Percentiles rank a stretch among this genome's conserved stretches.
phyloP scores from a whole-genome alignment of 805 yeast genomes.

The Saccharomycopsis malanga region DNA sequence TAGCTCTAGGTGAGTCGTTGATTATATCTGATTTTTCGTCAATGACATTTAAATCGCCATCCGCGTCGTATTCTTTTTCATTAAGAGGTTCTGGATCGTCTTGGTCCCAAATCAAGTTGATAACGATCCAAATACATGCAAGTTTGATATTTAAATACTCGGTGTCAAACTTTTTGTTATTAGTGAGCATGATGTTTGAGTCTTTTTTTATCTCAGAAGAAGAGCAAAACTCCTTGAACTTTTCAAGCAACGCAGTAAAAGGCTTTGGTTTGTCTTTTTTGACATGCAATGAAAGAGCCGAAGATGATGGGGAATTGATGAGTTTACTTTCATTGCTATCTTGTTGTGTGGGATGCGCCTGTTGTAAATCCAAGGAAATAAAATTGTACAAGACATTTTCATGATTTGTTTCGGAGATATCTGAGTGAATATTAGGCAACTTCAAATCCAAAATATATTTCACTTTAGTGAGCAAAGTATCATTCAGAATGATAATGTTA shows the following conservation, averaged over 20 bases:
- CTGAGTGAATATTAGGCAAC: not conserved
- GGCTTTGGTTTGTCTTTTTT: not conserved
- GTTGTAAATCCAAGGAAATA: not conserved
- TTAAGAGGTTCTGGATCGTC: not conserved
- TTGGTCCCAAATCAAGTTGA: conserved; percentile 12
- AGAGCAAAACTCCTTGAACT: not conserved
- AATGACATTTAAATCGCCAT: not conserved
- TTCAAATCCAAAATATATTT: conserved; percentile 5
- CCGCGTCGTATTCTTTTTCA: not conserved
- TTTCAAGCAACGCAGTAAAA: not conserved
- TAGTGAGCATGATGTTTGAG: not conserved
- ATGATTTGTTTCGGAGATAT: not conserved
- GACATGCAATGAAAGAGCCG: not conserved
- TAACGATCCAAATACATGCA: conserved; percentile 17
- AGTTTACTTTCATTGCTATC: not conserved
- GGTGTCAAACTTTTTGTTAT: not conserved
- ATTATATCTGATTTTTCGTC: not conserved
- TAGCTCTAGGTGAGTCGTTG: not conserved
- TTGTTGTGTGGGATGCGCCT: not conserved
- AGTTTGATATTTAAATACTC: conserved; percentile 10
- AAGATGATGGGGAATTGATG: not conserved
- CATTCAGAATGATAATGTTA: conserved; percentile 1
- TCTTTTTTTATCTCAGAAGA: not conserved
- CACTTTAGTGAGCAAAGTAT: not conserved
- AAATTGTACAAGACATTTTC: not conserved